phyloP scores from a whole-genome alignment of 805 yeast species.

The Ascoidea tarda region DNA sequence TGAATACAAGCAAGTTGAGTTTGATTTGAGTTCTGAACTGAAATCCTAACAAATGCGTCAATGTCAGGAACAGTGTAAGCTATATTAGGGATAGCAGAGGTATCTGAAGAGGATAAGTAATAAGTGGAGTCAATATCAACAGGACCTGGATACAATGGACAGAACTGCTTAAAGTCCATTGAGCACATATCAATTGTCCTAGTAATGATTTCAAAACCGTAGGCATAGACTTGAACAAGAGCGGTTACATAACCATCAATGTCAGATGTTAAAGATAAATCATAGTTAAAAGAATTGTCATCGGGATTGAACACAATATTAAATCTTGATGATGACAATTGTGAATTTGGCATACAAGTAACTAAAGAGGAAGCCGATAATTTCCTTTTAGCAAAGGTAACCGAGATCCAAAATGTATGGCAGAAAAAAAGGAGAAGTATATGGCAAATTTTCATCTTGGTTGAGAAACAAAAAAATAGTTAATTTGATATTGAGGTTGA shows the following conservation, averaged over 20 bases:
- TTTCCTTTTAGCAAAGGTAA: conserved; percentile 17
- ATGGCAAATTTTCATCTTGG: too few relatives aligned
- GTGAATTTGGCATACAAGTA: conserved; percentile 70
- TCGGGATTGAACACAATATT: conserved; percentile 68
- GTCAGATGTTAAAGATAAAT: conserved; percentile 55
- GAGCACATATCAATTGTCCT: conserved; percentile 48
- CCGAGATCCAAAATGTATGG: too few relatives aligned
- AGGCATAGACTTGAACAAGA: conserved; percentile 64
- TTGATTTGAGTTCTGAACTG: conserved; percentile 21
- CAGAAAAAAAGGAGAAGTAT: too few relatives aligned
- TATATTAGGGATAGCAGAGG: conserved; percentile 58
- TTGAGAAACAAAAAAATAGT: too few relatives aligned
- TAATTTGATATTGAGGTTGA: too few relatives aligned
- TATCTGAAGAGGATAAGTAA: conserved; percentile 36
- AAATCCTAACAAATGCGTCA: conserved; percentile 61
- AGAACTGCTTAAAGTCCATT: conserved; percentile 67
- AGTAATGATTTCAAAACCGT: conserved; percentile 62
- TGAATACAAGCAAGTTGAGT: conserved; percentile 58
- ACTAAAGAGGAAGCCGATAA: conserved; percentile 65
- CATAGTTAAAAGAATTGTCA: conserved; percentile 49
- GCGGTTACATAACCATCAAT: conserved; percentile 57
- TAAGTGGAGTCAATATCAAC: conserved; percentile 63
- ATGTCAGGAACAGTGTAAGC: conserved; percentile 81
- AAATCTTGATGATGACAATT: conserved; percentile 58
- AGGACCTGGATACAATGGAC: conserved; percentile 76